phyloP scores from a whole-genome alignment of 768 basidiomycete species.

The Coprinopsis cinerea region DNA sequence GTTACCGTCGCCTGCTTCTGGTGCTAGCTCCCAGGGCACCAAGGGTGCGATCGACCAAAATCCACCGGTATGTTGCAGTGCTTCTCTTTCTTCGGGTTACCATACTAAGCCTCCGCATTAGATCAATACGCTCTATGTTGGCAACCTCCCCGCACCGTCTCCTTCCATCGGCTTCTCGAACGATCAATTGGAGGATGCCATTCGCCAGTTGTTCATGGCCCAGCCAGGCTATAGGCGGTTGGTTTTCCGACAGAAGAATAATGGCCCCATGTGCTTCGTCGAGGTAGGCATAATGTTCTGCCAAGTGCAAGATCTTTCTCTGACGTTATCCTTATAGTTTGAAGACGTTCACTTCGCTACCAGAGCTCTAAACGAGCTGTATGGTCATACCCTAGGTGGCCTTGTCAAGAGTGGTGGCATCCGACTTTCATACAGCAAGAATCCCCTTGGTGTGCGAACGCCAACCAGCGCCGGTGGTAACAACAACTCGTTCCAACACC shows the following conservation, averaged over 20 bases:
- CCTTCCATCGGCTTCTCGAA: slow-evolving; percentile 66
- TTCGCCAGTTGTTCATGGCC: slow-evolving; percentile 74
- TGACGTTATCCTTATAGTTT: slow-evolving; percentile 47
- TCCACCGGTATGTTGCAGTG: slow-evolving; percentile 60
- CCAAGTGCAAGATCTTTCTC: slow-evolving; percentile 7
- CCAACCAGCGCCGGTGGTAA: slow-evolving; percentile 52
- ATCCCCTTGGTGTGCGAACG: slow-evolving; percentile 89
- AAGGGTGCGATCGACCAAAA: slow-evolving; percentile 75
- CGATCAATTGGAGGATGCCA: slow-evolving; percentile 80
- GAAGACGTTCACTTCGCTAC: slow-evolving; percentile 84
- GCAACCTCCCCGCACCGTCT: slow-evolving; percentile 84
- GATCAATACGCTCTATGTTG: slow-evolving; percentile 99
- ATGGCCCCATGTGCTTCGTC: slow-evolving; percentile 99
- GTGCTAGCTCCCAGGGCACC: slow-evolving; percentile 43
- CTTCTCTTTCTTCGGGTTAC: slow-evolving; percentile 5
- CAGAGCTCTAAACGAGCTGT: slow-evolving; percentile 82
- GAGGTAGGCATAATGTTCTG: slow-evolving; percentile 50
- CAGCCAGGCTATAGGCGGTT: slow-evolving; percentile 87
- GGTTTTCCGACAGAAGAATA: slow-evolving; percentile 92
- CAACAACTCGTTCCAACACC: slow-evolving; percentile 37
- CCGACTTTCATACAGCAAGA: slow-evolving; percentile 95
- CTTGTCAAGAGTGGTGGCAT: slow-evolving; percentile 95
- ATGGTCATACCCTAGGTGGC: slow-evolving; percentile 87
- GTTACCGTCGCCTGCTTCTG: slow-evolving; percentile 70
- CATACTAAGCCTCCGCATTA: slow-evolving; percentile 19